A percentile compares a stretch with the other conserved stretches of the same genome.
phyloP scores from a whole-genome alignment of 352 stramenopile species.

The Globisporangium cystogenes region DNA sequence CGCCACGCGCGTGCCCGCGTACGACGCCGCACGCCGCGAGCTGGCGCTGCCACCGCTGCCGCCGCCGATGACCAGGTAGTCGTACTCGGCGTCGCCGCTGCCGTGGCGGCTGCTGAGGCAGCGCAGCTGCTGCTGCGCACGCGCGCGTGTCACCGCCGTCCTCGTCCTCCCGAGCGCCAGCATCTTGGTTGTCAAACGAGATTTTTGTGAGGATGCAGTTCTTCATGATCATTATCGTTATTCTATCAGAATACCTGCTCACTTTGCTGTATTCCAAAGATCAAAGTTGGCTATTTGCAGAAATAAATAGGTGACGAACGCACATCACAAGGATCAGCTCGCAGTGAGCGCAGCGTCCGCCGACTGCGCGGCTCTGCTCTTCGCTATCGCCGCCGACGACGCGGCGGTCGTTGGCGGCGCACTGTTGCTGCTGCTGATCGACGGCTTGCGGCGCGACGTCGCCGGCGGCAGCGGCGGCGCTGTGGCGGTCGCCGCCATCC shows the following conservation, averaged over 20 bases:
- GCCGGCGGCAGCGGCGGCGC: neutral
- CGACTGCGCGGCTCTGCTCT: neutral
- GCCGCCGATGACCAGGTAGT: constrained; percentile 91
- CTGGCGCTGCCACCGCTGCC: constrained; percentile 92
- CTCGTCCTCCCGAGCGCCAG: neutral
- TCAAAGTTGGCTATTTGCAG: neutral
- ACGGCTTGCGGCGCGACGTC: constrained; percentile 1
- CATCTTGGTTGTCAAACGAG: neutral
- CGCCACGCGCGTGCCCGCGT: constrained; percentile 89
- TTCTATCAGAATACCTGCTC: neutral
- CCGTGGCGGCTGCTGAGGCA: neutral
- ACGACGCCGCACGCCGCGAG: constrained; percentile 84
- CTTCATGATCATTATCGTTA: too few species aligned
- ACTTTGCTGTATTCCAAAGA: neutral
- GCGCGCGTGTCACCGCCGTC: neutral
- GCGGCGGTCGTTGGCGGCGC: neutral
- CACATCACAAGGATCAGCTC: neutral
- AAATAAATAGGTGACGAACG: constrained; percentile 1
- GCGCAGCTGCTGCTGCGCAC: neutral
- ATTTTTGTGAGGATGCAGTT: too few species aligned
- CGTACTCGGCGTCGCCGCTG: constrained; percentile 26
- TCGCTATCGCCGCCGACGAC: neutral
- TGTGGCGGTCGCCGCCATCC: neutral
- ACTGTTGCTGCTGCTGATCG: neutral
- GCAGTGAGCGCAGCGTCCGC: neutral